phyloP scores from a whole-genome alignment of 352 stramenopile species.

The Phytopythium cucurbitacearum region DNA sequence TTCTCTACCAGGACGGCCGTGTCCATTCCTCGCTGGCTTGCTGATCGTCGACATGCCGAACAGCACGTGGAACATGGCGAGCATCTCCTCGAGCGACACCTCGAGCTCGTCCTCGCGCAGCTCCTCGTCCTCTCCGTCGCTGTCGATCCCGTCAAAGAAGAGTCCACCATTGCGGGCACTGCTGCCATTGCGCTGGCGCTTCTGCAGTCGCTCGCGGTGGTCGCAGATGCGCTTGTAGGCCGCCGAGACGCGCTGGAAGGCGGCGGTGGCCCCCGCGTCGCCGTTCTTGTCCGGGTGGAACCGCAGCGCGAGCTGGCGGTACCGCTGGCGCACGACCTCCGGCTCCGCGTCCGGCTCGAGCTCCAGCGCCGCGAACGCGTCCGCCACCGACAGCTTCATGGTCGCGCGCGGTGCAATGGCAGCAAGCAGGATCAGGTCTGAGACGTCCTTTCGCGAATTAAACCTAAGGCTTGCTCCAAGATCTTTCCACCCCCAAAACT shows the following conservation, averaged over 20 bases:
- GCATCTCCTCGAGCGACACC: slow-evolving; percentile 64
- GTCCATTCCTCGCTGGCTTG: not conserved
- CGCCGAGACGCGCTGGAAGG: slow-evolving; percentile 65
- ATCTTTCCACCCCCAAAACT: too few relatives aligned
- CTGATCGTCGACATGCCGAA: slow-evolving; percentile 23
- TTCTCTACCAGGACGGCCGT: slow-evolving; percentile 1
- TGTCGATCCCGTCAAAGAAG: slow-evolving; percentile 4
- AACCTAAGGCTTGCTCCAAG: too few relatives aligned
- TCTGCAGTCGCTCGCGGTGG: slow-evolving; percentile 21
- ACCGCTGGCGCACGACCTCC: slow-evolving; percentile 53
- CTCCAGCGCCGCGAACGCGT: slow-evolving; percentile 41
- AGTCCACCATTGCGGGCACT: not conserved
- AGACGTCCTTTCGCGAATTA: too few relatives aligned
- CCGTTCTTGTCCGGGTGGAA: slow-evolving; percentile 75
- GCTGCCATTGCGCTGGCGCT: not conserved
- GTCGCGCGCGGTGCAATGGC: not conserved
- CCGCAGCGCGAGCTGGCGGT: slow-evolving; percentile 53
- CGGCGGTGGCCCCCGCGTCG: slow-evolving; percentile 45
- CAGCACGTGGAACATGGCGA: slow-evolving; percentile 76
- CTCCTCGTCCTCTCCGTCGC: slow-evolving; percentile 8
- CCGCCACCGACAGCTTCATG: slow-evolving; percentile 34
- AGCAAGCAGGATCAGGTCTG: not conserved
- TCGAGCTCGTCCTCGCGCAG: slow-evolving; percentile 20
- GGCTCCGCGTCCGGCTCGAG: slow-evolving; percentile 29
- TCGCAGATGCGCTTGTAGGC: slow-evolving; percentile 72